Base-by-base conservation (phyloP, 257 asterid genomes). In the Henckelia pumila region DNA sequence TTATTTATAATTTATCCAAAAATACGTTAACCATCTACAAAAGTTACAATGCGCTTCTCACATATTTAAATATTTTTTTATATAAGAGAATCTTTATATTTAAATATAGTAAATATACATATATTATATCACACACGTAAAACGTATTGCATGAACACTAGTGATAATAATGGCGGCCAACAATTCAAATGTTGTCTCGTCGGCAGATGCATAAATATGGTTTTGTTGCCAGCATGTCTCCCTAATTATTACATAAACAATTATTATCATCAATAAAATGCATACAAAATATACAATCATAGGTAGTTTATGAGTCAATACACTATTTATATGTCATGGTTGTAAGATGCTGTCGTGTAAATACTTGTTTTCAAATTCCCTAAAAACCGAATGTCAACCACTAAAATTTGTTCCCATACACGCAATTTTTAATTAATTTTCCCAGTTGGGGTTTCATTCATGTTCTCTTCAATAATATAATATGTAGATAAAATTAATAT, bases 321-420 rank as follows among this genome's bases (percentile, higher is more conserved):
- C 17, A 11, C 49, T 13, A 44, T 44, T 44, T 14, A 14, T 40
- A 14, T 44, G 52, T 44, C 52, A 44, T 13, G 11, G 28, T 17
- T 26, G 29, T 14, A 60, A 49, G 19, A 59, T 55, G 55, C 37
- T 56, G 53, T 44, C 52, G 52, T 28, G 17, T 3, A 44, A 44
- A 14, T 3, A 37, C 8, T 40, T 7, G 7, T 30, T 61, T 57
- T n/a, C 40, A 55, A 23, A 30, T 10, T 25, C 7, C 56, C 57
- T 11, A 33, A 33, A 3, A n/a, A 35, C 52, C 30, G 59, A 56
- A 56, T 59, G 71, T 71, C 74, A 72, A 67, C 63, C 68, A 49
- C 59, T n/a, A 59, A 70, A 23, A 17, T 29, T 55, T 56, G 67
- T 20, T 40, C 58, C 47, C 13, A 69, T 67, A 56, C 68, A 62